Evolutionary conservation across 257 asterid genomes (phyloP).

Genomic region (Solanum gandarillasii): DNA sequence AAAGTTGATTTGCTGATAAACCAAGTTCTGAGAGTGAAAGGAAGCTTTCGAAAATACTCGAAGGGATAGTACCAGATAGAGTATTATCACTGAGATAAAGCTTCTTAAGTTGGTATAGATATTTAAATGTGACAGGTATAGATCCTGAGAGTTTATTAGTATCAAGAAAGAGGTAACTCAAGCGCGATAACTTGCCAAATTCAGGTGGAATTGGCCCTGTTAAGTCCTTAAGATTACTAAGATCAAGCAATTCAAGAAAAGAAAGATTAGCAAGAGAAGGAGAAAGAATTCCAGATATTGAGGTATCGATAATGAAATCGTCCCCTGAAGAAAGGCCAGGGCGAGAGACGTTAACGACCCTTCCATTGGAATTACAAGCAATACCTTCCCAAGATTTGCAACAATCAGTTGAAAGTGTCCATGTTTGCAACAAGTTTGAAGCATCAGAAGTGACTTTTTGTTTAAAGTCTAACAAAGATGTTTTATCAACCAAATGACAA

Average conservation of each 20-base stretch:
- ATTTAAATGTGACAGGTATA: constrained; percentile 23
- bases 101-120: constrained; percentile 9
- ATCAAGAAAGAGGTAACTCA: constrained; percentile 23
- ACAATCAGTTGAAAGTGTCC: constrained; percentile 49
- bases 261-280: constrained; percentile 53
- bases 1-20: constrained; percentile 30
- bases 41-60: constrained; percentile 9
- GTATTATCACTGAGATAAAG: constrained; percentile 28
- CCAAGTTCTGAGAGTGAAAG: constrained; percentile 23
- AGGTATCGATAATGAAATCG: constrained; percentile 27
- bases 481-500: constrained; percentile 37
- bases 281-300: constrained; percentile 41
- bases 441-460: constrained; percentile 39
- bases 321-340: constrained; percentile 27
- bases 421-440: constrained; percentile 29
- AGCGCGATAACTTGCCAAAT: constrained; percentile 27
- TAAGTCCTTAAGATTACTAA: constrained; percentile 36
- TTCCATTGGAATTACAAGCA: constrained; percentile 29
- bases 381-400: constrained; percentile 60
- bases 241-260: constrained; percentile 36
- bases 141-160: constrained; percentile 35
- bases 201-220: constrained; percentile 41
- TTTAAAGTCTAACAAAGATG: constrained; percentile 50
- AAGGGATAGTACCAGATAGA: constrained; percentile 39
- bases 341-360: constrained; percentile 40